Base-by-base conservation (phyloP, 768 basidiomycete genomes). In the Pholiota microspora region DNA sequence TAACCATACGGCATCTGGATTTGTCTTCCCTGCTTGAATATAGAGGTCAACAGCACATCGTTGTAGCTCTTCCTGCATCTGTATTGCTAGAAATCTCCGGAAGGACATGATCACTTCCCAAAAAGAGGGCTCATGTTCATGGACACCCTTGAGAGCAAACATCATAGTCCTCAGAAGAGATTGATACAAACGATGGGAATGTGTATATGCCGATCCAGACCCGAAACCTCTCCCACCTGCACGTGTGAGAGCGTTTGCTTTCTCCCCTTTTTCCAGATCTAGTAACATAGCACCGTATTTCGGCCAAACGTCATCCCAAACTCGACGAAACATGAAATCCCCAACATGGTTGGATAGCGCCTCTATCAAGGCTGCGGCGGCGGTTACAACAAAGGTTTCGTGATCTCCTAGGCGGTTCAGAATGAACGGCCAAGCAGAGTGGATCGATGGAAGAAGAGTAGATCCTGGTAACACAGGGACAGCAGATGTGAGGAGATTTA, bases 261-360 rank as follows among this genome's bases (percentile, higher is more conserved):
- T 66, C 59, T 96, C 92, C 7, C 78, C 83, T n/a, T 67, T 69
- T 52, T 85, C 82, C 18, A 94, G 77, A 16, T 72, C 75, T 2
- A 67, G 69, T 34, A 98, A 70, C 54, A 97, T 76, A 7, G 58
- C 63, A 34, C 72, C 75, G 65, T 96, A 91, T 36, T 79, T 82
- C 1, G 96, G 96, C 95, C 96, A 98, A 16, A 94, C 80, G 58
- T 98, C 91, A 59, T 97, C 92, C 83, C 94, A 89, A 28, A 98
- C 80, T 51, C 89, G 77, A 29, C 83, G 76, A 46, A 80, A 80
- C 90, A 98, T 95, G 71, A 92, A 97, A 51, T 81, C 82, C 23
- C 95, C 97, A 24, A 85, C 81, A 59, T 90, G 76, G 32, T 64
- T 71, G 0, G 84, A 81, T 34, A 99, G 75, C 0, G 81, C 71